Evolutionary conservation across 345 rosid genomes (phyloP), one percentile per base, ranked within the genome.

Genomic region (Eucalyptus decipiens): DNA sequence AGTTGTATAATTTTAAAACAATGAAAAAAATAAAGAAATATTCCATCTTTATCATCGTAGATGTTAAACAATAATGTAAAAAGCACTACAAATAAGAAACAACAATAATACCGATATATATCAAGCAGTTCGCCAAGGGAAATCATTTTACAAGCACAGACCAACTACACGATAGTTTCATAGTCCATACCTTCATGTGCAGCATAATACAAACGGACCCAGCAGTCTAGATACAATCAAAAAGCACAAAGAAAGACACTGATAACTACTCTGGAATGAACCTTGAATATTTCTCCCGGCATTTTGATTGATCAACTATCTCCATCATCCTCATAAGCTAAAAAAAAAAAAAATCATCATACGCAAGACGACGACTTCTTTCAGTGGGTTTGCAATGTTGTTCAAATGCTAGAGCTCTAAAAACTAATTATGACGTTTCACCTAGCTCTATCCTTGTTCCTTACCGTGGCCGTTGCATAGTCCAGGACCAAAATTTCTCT

Each of bases 381-480:
- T 76, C 83, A 11, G 9, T 11, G 83, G 83, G 28, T 21, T 76
- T 40, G 30, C 45, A 76, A 76, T 11, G 47, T 76, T 40, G 47
- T 76, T 76, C 47, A 76, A 76, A 21, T 76, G 47, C 47, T 11
- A 21, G 47, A 76, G 9, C 45, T 76, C 13, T 40, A 76, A 6
- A 40, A 42, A 76, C 83, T 40, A 37, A 76, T 37, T 1, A 12
- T 37, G 83, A 42, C 83, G 30, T 76, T 76, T 21, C 42, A 1
- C 83, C 45, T 1, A 21, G 47, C 47, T 76, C 30, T 21, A 19
- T 40, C 15, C 16, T 76, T 40, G 47, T 76, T 76, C 30, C 47
- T 0, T 0, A 72, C 83, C 0, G 0, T 37, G 47, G 47, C 26
- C 83, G 0, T 76, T 76, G 83, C 47, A 37, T 21, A 11, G 47